Evolutionary conservation across 768 basidiomycete species (phyloP), one percentile per base, ranked within the genome.

Genomic region (Amanita subjunquillea): DNA sequence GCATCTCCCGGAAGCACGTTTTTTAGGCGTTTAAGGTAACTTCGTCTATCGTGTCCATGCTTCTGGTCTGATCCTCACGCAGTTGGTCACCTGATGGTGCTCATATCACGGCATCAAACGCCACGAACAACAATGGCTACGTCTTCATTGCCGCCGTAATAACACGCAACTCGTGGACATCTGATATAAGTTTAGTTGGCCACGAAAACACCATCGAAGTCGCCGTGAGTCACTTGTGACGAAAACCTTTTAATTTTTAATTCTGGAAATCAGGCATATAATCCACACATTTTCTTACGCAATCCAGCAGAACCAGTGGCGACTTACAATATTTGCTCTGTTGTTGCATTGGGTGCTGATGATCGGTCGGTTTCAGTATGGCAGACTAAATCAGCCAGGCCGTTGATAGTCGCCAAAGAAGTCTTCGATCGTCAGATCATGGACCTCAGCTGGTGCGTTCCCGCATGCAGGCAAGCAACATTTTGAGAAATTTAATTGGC

Each of bases 61-160:
- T 22, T 48, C 22, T 36, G 38, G 46, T 23, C 36, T n/a, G n/a
- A 29, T 17, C 53, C 9, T 56, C 9, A 43, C 39, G 6, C 55
- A 96, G 94, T 60, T 99, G 96, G 96, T 97, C 94, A 0, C 96
- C 96, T 2, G 96, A 98, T 62, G 96, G 96, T n/a, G 90, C 95
- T 2, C 92, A 96, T 63, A 91, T 99, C 55, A 96, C 93, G 3
- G 91, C 94, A 1, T 95, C 95, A 1, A 98, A 98, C 62, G 92
- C 94, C 2, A 97, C 93, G 48, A 98, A 97, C 65, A 91, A 90
- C 60, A 84, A 86, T 57, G 94, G 94, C 17, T 93, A 92, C 53
- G 94, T 98, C 5, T 99, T 98, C 64, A 95, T 97, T 41, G 96
- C 95, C 2, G 91, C 93, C 6, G 92, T 98, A 22, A 94, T 99